Conservation (phyloP, 2,329 filamentous ascomycete species). For the Pseudogymnoascus sp. region DNA sequence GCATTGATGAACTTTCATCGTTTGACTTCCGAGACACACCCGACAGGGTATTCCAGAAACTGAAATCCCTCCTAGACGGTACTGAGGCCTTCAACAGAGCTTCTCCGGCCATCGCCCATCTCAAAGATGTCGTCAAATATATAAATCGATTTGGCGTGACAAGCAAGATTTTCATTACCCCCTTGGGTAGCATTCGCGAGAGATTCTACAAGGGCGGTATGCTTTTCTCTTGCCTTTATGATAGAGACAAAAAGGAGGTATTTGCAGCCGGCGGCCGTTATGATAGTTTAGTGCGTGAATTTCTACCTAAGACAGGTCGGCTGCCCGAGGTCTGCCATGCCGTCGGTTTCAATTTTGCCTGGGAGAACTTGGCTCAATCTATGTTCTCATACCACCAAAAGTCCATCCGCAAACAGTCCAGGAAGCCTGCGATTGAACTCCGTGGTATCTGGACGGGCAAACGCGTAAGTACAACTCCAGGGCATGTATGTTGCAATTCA, state of each 20-base stretch:
- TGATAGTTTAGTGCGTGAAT: constrained; percentile 78
- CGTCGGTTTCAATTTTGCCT: constrained; percentile 85
- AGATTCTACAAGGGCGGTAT: constrained; percentile 81
- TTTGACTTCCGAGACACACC: constrained; percentile 78
- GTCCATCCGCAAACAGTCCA: constrained; percentile 53
- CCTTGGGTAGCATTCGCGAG: constrained; percentile 82
- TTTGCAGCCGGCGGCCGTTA: constrained; percentile 93
- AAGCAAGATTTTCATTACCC: constrained; percentile 75
- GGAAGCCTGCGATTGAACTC: constrained; percentile 58
- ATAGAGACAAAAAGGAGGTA: constrained; percentile 74
- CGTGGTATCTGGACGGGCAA: constrained; percentile 53
- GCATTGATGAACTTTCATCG: constrained; percentile 77
- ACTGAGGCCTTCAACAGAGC: constrained; percentile 65
- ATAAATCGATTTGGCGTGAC: constrained; percentile 66
- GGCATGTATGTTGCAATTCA: background rate
- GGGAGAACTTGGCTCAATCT: constrained; percentile 67
- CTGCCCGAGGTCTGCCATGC: constrained; percentile 64
- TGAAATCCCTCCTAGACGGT: constrained; percentile 54
- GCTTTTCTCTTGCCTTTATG: constrained; percentile 84
- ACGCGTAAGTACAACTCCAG: constrained; percentile 49
- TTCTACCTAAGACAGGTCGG: constrained; percentile 60
- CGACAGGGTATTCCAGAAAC: constrained; percentile 45
- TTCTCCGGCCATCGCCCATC: constrained; percentile 67
- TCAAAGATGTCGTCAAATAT: constrained; percentile 71
- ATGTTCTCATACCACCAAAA: constrained; percentile 44